Evolutionary conservation across 2,329 filamentous ascomycete genomes (phyloP).

Genomic region (Orbilia oligospora): DNA sequence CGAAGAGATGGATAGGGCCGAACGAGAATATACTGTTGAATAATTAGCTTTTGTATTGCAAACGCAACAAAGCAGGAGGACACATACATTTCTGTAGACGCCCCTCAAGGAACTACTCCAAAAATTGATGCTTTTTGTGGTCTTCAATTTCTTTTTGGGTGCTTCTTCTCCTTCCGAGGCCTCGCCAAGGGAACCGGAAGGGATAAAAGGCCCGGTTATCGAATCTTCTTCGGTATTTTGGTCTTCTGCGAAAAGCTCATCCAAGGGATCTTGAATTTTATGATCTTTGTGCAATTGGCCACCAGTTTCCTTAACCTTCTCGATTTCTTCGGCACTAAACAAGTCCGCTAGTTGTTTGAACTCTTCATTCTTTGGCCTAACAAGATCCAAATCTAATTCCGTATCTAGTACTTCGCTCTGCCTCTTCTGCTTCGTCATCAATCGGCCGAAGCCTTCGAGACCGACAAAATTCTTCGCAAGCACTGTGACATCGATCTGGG

Average conservation of each 20-base stretch:
- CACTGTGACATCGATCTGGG: slow-evolving; percentile 79
- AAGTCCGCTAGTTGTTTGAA: slow-evolving; percentile 78
- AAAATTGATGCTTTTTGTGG: slow-evolving; percentile 18
- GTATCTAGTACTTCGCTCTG: slow-evolving; percentile 61
- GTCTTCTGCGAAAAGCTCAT: neutral
- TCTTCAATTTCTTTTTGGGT: slow-evolving; percentile 39
- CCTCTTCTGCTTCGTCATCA: slow-evolving; percentile 67
- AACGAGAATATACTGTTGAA: slow-evolving; percentile 74
- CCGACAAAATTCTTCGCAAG: slow-evolving; percentile 77
- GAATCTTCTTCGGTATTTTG: neutral
- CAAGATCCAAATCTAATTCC: slow-evolving; percentile 46
- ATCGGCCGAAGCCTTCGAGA: slow-evolving; percentile 74
- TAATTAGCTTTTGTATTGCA: neutral
- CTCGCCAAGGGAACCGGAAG: slow-evolving; percentile 59
- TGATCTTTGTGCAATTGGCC: slow-evolving; percentile 73
- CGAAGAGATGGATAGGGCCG: slow-evolving; percentile 77
- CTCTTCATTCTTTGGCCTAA: slow-evolving; percentile 68
- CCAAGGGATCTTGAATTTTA: slow-evolving; percentile 17
- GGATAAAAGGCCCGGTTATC: slow-evolving; percentile 29
- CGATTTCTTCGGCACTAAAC: slow-evolving; percentile 78
- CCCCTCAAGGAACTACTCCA: slow-evolving; percentile 67
- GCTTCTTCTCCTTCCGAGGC: slow-evolving; percentile 57
- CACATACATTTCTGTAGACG: slow-evolving; percentile 73
- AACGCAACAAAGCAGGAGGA: neutral
- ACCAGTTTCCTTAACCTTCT: slow-evolving; percentile 75